Evolutionary conservation across 2,329 filamentous ascomycete species (phyloP).

Genomic region (Sordariomycetes sp.): DNA sequence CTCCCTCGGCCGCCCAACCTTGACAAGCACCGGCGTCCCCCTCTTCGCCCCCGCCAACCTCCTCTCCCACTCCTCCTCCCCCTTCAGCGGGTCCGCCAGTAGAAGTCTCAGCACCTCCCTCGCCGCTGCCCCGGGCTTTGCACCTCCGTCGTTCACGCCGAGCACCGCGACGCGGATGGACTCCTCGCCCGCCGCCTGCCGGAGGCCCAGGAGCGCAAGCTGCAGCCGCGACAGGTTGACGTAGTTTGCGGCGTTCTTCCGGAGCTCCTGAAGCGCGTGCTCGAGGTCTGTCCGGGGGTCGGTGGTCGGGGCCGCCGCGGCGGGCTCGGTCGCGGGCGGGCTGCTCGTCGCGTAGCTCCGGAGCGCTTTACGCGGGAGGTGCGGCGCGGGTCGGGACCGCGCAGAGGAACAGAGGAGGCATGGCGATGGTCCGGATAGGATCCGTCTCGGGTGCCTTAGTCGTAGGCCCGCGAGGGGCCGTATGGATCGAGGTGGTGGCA

Average conservation of each 20-base stretch:
- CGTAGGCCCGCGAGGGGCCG: slow-evolving; percentile 3
- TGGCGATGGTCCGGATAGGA: slow-evolving; percentile 7
- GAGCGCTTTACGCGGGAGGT: neutral
- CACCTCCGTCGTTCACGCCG: slow-evolving; percentile 23
- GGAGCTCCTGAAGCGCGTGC: slow-evolving; percentile 42
- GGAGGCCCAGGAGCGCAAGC: slow-evolving; percentile 53
- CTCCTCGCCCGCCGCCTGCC: slow-evolving; percentile 41
- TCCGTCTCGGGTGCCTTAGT: neutral
- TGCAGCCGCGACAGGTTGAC: slow-evolving; percentile 59
- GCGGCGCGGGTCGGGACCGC: neutral
- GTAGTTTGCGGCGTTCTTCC: slow-evolving; percentile 45
- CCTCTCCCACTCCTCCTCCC: slow-evolving; percentile 53
- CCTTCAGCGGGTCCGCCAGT: slow-evolving; percentile 54
- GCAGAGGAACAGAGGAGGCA: neutral
- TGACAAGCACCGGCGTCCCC: slow-evolving; percentile 47
- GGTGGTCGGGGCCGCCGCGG: slow-evolving; percentile 10
- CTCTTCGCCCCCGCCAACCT: slow-evolving; percentile 37
- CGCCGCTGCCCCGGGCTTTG: slow-evolving; percentile 31
- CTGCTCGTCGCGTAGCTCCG: neutral
- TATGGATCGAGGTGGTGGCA: slow-evolving; percentile 2
- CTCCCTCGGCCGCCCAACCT: slow-evolving; percentile 24
- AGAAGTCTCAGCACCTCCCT: slow-evolving; percentile 55
- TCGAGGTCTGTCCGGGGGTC: slow-evolving; percentile 34
- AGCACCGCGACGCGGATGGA: slow-evolving; percentile 45
- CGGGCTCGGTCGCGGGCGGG: neutral